Percentiles rank a stretch among this genome's conserved stretches.
Conservation (phyloP, 2,329 filamentous ascomycete species). For the Botrytis porri region DNA sequence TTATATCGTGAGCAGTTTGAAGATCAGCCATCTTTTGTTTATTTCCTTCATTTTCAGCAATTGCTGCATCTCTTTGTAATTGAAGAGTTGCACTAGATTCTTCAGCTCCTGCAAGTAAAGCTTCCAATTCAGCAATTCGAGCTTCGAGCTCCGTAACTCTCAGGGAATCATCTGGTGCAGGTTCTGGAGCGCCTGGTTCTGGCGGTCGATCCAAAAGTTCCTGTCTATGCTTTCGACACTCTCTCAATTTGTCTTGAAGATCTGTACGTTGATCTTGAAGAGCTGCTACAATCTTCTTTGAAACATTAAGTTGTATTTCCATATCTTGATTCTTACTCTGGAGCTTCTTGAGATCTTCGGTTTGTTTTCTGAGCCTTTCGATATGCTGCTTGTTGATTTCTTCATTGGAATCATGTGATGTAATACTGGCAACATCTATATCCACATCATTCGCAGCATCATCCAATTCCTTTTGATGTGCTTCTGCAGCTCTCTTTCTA, state of each 20-base stretch:
- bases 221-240: background rate
- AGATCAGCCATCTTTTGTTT: background rate
- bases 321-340: background rate
- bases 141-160: background rate
- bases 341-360: background rate
- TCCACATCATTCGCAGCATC: background rate
- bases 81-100: background rate
- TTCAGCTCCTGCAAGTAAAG: background rate
- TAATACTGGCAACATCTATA: background rate
- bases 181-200: background rate
- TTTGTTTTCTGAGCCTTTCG: background rate
- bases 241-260: background rate
- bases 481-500: background rate
- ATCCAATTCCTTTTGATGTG: background rate
- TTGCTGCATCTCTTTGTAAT: constrained; percentile 7
- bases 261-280: background rate
- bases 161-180: background rate
- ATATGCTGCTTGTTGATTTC: constrained; percentile 11
- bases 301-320: background rate
- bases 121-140: background rate
- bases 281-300: background rate
- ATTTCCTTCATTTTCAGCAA: background rate
- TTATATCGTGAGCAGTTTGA: background rate
- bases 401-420: background rate
- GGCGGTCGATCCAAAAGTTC: background rate